A percentile compares a stretch with the other conserved stretches of the same genome.
Evolutionary conservation across 768 basidiomycete genomes (phyloP).

Genomic region (Fomitopsis serialis): DNA sequence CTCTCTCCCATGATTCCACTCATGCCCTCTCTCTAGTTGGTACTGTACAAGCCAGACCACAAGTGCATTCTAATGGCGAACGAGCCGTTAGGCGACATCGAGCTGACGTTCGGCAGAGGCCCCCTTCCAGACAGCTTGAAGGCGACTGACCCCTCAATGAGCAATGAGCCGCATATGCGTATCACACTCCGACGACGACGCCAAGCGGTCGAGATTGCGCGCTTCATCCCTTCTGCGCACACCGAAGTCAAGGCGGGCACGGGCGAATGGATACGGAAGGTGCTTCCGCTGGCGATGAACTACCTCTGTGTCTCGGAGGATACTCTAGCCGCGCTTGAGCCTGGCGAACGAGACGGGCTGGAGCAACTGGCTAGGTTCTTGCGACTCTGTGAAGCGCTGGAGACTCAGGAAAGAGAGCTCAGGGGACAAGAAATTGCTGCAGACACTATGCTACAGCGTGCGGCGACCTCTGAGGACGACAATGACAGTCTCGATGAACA

Average conservation of each 20-base stretch:
- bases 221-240: constrained; percentile 1
- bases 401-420: not conserved
- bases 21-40: constrained; percentile 31
- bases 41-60: constrained; percentile 31
- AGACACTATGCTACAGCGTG: not conserved
- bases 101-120: constrained; percentile 28
- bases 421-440: not conserved
- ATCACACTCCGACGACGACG: constrained; percentile 9
- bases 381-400: constrained; percentile 14
- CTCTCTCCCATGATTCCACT: not conserved
- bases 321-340: constrained; percentile 5
- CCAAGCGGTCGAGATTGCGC: constrained; percentile 18
- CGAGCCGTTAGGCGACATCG: constrained; percentile 41
- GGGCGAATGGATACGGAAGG: constrained; percentile 22
- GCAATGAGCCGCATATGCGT: constrained; percentile 4
- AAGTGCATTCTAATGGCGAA: constrained; percentile 52
- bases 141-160: not conserved
- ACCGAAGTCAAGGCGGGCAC: not conserved
- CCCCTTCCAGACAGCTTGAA: not conserved
- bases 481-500: too few species aligned
- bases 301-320: not conserved
- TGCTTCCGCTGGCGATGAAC: constrained; percentile 9
- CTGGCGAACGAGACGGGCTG: constrained; percentile 7
- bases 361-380: constrained; percentile 12
- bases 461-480: too few species aligned